These are phyloP conservation scores for Punica granatum DNA, from an alignment of 345 rosid genomes.

Conservation along the genomic window DNA sequence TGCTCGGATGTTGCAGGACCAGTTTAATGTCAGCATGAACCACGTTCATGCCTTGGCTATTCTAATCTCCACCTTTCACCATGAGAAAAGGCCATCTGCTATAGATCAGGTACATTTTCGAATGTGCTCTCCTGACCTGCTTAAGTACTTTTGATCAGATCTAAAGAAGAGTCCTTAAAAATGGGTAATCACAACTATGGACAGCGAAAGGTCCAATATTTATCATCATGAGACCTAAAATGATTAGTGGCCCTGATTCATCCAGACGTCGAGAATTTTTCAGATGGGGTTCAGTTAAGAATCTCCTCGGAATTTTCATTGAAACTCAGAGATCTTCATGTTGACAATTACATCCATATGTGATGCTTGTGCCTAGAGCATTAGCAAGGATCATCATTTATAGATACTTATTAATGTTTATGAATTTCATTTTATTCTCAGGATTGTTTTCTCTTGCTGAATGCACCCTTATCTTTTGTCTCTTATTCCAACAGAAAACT, in stretches of 20 bases:
- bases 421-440: neutral
- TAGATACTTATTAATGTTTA: neutral
- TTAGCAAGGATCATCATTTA: no score
- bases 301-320: neutral
- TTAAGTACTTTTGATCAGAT: neutral
- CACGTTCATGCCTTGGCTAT: conserved; percentile 97
- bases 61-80: conserved; percentile 96
- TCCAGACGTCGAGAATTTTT: neutral
- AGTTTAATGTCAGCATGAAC: conserved; percentile 96
- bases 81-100: conserved; percentile 82
- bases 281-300: neutral
- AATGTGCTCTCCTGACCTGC: neutral
- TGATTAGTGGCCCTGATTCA: neutral
- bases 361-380: neutral
- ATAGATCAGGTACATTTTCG: conserved; percentile 70
- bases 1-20: conserved; percentile 96
- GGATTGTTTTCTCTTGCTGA: neutral
- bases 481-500: conserved; percentile 51
- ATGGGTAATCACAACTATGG: neutral
- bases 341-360: neutral
- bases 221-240: neutral
- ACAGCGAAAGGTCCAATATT: neutral
- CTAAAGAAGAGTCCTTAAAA: neutral
- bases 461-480: neutral
- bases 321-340: neutral